A percentile compares a stretch with the other conserved stretches of the same genome.
These are phyloP conservation scores for Pseudogymnoascus destructans DNA, from an alignment of 2,329 filamentous ascomycete species.

Conservation along the genomic window DNA sequence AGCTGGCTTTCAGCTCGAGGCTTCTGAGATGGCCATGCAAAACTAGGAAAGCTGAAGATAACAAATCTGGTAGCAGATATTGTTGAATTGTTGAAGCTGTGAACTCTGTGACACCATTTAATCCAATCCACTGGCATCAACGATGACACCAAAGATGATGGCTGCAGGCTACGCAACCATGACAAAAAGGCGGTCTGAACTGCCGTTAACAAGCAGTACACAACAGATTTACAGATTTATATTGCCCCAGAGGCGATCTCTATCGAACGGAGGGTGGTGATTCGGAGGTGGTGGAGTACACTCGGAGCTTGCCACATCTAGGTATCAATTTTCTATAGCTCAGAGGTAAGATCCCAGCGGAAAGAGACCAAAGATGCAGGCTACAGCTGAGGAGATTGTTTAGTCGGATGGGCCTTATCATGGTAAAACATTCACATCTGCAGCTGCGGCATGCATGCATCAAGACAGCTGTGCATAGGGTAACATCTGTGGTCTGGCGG, in stretches of 20 bases:
- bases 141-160: not conserved
- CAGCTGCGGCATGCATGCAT: not conserved
- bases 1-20: no score
- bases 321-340: not conserved
- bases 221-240: not conserved
- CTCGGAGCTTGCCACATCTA: not conserved
- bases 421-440: not conserved
- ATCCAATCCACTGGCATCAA: not conserved
- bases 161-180: not conserved
- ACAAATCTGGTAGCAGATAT: not conserved
- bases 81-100: not conserved
- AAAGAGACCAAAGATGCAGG: not conserved
- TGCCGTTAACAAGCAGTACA: not conserved
- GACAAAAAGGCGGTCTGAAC: constrained; percentile 3
- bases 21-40: not conserved
- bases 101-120: not conserved
- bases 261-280: not conserved
- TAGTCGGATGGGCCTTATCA: not conserved
- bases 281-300: not conserved
- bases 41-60: not conserved
- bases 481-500: not conserved
- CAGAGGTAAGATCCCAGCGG: not conserved
- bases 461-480: not conserved
- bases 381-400: not conserved
- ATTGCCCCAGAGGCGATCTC: not conserved